These are phyloP conservation scores for Ambispora gerdemannii DNA, from an alignment of 192 early-diverging fungal species.

Conservation along the genomic window DNA sequence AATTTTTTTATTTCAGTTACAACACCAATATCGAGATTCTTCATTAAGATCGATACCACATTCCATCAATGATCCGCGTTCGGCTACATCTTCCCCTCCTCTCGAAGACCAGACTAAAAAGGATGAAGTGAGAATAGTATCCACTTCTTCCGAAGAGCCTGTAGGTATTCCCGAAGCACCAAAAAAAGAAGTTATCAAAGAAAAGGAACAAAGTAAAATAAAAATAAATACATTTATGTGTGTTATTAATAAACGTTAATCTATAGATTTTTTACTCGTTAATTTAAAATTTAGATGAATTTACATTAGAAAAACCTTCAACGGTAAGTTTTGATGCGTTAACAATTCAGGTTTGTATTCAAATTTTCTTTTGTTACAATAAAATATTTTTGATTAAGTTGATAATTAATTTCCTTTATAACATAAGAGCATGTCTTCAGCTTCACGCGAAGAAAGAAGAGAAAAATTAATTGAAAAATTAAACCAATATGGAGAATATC, in stretches of 20 bases:
- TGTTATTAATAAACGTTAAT: too few relatives aligned
- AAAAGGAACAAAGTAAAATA: background rate
- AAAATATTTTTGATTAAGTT: background rate
- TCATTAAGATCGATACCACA: background rate
- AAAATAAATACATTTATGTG: too few relatives aligned
- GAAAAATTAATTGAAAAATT: slow-evolving; percentile 5
- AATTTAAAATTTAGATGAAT: background rate
- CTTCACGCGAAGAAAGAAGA: slow-evolving; percentile 15
- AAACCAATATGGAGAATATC: slow-evolving; percentile 10
- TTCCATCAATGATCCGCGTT: background rate
- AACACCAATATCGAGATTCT: background rate
- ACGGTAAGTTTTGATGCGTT: background rate
- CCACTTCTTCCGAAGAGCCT: background rate
- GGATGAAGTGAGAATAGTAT: background rate
- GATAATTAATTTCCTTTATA: slow-evolving; percentile 1
- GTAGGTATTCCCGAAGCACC: background rate
- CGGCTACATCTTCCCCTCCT: background rate
- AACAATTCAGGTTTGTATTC: background rate
- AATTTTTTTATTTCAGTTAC: background rate
- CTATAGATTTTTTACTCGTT: too few relatives aligned
- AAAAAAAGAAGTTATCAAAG: background rate
- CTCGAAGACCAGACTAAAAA: background rate
- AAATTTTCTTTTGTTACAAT: background rate
- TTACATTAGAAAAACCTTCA: background rate
- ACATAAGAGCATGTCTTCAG: slow-evolving; percentile 2